A percentile compares a stretch with the other conserved stretches of the same genome.
phyloP scores from a whole-genome alignment of 768 basidiomycete species.

The Mycena albidolilacea region DNA sequence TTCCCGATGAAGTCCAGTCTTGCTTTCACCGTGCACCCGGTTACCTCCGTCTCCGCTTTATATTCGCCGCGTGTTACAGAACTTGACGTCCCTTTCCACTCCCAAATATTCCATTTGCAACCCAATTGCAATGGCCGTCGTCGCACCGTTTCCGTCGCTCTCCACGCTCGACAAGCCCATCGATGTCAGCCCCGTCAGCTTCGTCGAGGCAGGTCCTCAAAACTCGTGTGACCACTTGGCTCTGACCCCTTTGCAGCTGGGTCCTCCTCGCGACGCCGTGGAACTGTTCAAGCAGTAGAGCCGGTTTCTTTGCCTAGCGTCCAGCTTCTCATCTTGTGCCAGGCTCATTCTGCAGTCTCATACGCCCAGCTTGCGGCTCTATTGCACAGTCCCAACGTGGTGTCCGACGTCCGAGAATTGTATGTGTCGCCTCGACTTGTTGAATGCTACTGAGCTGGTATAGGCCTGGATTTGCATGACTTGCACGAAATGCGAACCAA shows the following conservation, averaged over 20 bases:
- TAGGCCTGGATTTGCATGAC: constrained; percentile 79
- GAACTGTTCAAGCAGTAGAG: constrained; percentile 73
- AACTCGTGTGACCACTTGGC: constrained; percentile 42
- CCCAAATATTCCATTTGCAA: not conserved
- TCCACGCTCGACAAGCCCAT: not conserved
- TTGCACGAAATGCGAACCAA: constrained; percentile 75
- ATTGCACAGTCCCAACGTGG: constrained; percentile 81
- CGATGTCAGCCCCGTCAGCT: constrained; percentile 10
- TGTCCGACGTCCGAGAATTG: constrained; percentile 70
- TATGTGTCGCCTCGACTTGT: constrained; percentile 49
- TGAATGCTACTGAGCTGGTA: not conserved
- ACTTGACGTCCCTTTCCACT: not conserved
- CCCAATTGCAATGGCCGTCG: constrained; percentile 21
- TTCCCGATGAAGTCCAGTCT: constrained; percentile 8
- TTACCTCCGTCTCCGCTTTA: constrained; percentile 26
- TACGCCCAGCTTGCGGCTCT: constrained; percentile 64
- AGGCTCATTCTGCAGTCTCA: constrained; percentile 68
- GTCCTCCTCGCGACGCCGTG: constrained; percentile 69
- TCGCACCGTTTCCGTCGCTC: constrained; percentile 4
- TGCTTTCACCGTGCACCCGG: constrained; percentile 19
- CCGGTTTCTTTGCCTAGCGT: constrained; percentile 24
- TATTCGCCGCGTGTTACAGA: constrained; percentile 25
- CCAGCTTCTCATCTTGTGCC: not conserved
- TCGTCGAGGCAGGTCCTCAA: constrained; percentile 15
- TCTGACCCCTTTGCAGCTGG: constrained; percentile 55